Conservation (phyloP, 169 alveolate genomes). For the Plasmodium cynomolgi region DNA sequence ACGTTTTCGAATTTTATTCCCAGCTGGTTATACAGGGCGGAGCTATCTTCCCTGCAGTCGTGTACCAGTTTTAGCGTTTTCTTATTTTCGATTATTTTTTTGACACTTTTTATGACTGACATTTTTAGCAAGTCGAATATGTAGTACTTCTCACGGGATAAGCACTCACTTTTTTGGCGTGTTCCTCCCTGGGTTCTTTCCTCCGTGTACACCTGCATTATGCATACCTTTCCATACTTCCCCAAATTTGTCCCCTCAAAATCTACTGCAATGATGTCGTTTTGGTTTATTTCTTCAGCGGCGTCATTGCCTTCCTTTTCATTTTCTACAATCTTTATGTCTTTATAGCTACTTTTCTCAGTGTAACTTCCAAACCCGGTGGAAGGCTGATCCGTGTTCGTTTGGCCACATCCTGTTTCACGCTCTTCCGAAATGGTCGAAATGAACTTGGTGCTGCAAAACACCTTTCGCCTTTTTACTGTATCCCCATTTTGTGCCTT, state of each 20-base stretch:
- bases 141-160: constrained; percentile 31
- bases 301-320: constrained; percentile 72
- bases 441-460: constrained; percentile 22
- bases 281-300: constrained; percentile 64
- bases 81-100: constrained; percentile 77
- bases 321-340: constrained; percentile 61
- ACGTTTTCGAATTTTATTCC: constrained; percentile 78
- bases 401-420: background rate
- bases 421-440: constrained; percentile 30
- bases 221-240: constrained; percentile 80
- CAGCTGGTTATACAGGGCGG: constrained; percentile 82
- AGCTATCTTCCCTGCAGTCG: constrained; percentile 80
- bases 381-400: background rate
- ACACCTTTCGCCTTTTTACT: constrained; percentile 8
- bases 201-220: constrained; percentile 71
- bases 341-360: constrained; percentile 13
- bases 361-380: background rate
- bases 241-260: constrained; percentile 83
- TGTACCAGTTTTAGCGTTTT: constrained; percentile 71
- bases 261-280: constrained; percentile 77
- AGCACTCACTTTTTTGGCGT: background rate
- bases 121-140: constrained; percentile 32
- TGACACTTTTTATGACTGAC: constrained; percentile 51
- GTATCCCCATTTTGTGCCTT: constrained; percentile 22
- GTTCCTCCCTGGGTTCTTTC: constrained; percentile 4